Conservation (phyloP, 2,329 filamentous ascomycete species). For the Aspergillus spinulosporus region DNA sequence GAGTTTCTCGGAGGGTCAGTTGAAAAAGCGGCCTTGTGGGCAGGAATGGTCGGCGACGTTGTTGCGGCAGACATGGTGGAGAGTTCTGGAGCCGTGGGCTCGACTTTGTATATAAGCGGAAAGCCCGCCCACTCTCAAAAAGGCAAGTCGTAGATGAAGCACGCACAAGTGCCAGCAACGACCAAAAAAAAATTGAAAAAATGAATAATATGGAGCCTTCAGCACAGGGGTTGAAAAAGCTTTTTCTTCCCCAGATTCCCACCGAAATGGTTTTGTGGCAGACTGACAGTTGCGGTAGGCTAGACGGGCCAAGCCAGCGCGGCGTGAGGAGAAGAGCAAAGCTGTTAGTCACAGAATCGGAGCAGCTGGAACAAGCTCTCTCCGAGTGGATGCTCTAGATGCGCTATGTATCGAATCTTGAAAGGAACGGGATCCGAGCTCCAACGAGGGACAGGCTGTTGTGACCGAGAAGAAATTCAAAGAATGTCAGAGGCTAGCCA, state of each 20-base stretch:
- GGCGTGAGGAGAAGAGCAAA: constrained; percentile 9
- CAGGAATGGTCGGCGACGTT: constrained; percentile 24
- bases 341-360: too few relatives aligned
- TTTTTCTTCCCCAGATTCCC: constrained; percentile 36
- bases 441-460: constrained; percentile 5
- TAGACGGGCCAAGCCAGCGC: constrained; percentile 9
- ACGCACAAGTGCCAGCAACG: constrained; percentile 1
- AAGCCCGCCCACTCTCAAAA: constrained; percentile 19
- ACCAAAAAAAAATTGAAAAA: constrained; percentile 7
- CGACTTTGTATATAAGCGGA: constrained; percentile 24
- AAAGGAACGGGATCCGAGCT: constrained; percentile 10
- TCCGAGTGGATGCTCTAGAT: not conserved
- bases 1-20: constrained; percentile 24
- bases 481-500: not conserved
- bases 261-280: constrained; percentile 21
- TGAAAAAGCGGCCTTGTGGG: constrained; percentile 28
- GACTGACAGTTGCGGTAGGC: constrained; percentile 16
- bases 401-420: constrained; percentile 8
- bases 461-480: not conserved
- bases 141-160: constrained; percentile 12
- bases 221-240: constrained; percentile 19
- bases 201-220: constrained; percentile 1
- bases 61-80: constrained; percentile 34
- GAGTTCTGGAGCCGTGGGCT: constrained; percentile 14
- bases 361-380: not conserved